Conservation (phyloP, 2,329 filamentous ascomycete species). For the Zopfia rhizophila region DNA sequence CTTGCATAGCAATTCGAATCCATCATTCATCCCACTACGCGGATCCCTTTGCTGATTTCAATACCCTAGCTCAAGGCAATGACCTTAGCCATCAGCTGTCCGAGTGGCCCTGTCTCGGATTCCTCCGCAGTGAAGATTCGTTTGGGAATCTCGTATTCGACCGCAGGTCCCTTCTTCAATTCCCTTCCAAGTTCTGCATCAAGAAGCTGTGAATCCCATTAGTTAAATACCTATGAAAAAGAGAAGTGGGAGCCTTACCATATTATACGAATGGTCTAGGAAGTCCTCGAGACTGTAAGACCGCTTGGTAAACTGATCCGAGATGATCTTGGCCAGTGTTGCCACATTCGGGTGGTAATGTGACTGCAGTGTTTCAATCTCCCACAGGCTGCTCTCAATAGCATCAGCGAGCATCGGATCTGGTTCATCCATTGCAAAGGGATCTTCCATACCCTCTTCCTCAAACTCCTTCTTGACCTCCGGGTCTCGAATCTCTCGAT, state of each 20-base stretch:
- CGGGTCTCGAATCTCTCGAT: conserved; percentile 73
- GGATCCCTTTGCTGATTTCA: too few species aligned
- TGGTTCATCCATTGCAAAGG: conserved; percentile 77
- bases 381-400: conserved; percentile 94
- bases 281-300: conserved; percentile 97
- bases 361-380: conserved; percentile 86
- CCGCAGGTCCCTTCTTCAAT: conserved; percentile 84
- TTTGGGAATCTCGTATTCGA: conserved; percentile 95
- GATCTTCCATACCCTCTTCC: conserved; percentile 73
- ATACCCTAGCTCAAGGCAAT: conserved; percentile 35
- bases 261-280: conserved; percentile 90
- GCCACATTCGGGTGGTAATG: conserved; percentile 99
- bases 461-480: conserved; percentile 70
- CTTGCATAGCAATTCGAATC: too few species aligned
- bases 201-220: conserved; percentile 70
- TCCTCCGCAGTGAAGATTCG: conserved; percentile 70
- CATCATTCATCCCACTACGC: too few species aligned
- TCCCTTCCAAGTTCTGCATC: conserved; percentile 85
- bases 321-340: conserved; percentile 90
- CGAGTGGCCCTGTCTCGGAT: conserved; percentile 38
- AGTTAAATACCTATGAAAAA: conserved; percentile 10
- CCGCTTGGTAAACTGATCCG: conserved; percentile 96
- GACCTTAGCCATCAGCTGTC: conserved; percentile 44
- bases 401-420: conserved; percentile 89
- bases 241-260: conserved; percentile 63